A percentile compares a stretch with the other conserved stretches of the same genome.
phyloP scores from a whole-genome alignment of 1,139 yeast species.

The Debaryomycetaceae sp. region DNA sequence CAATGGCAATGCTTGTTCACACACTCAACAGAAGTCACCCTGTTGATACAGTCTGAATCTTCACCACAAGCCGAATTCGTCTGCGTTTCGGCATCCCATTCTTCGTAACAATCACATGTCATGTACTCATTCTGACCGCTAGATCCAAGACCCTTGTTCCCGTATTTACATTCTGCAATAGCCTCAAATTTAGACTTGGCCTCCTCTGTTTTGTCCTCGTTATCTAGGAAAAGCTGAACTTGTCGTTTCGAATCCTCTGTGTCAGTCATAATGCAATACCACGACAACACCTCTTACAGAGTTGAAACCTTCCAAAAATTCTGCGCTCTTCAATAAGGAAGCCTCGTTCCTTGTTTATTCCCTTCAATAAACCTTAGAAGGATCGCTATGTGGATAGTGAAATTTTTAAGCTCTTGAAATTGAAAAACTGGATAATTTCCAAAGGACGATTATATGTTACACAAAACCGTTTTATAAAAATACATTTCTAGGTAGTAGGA shows the following conservation, averaged over 20 bases:
- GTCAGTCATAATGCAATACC: slow-evolving; percentile 6
- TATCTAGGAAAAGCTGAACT: slow-evolving; percentile 40
- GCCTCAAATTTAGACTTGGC: slow-evolving; percentile 58
- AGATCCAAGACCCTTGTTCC: slow-evolving; percentile 55
- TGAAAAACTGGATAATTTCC: neutral
- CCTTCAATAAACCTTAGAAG: neutral
- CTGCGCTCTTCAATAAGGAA: neutral
- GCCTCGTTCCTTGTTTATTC: neutral
- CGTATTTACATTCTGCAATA: slow-evolving; percentile 59
- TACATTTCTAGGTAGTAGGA: neutral
- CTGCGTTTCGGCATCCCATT: slow-evolving; percentile 32
- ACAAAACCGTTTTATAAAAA: slow-evolving; percentile 4
- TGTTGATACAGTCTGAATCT: slow-evolving; percentile 84
- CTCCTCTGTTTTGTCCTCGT: slow-evolving; percentile 64
- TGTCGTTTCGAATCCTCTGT: slow-evolving; percentile 8
- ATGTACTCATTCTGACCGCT: slow-evolving; percentile 71
- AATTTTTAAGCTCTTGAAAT: slow-evolving; percentile 2
- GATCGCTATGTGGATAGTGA: neutral
- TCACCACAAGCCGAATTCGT: slow-evolving; percentile 76
- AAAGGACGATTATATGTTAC: slow-evolving; percentile 2
- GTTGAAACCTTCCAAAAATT: neutral
- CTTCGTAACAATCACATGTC: slow-evolving; percentile 82
- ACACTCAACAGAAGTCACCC: slow-evolving; percentile 92
- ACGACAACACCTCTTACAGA: neutral
- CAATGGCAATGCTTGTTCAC: slow-evolving; percentile 68